Evolutionary conservation across 192 early-diverging fungal species (phyloP).

Genomic region (Entomortierella beljakovae): DNA sequence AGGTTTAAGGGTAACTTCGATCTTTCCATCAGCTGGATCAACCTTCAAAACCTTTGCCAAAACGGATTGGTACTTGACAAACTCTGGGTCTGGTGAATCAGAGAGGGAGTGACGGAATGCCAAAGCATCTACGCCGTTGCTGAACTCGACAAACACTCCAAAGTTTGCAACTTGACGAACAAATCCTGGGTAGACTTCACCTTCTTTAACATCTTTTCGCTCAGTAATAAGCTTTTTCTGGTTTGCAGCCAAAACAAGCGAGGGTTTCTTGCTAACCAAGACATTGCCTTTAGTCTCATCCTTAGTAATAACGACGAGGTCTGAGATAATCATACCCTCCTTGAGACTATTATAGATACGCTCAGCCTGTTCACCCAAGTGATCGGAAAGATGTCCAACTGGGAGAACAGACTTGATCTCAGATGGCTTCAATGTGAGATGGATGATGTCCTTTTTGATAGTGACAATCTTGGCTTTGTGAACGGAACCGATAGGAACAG

Average conservation of each 20-base stretch:
- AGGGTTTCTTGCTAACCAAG: conserved; percentile 72
- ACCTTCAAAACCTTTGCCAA: conserved; percentile 67
- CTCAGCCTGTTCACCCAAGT: conserved; percentile 60
- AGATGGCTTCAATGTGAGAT: conserved; percentile 69
- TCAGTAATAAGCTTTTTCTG: conserved; percentile 55
- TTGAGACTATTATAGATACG: conserved; percentile 54
- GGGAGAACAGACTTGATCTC: conserved; percentile 65
- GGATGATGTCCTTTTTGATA: conserved; percentile 58
- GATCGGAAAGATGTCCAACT: conserved; percentile 76
- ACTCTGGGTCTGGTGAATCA: conserved; percentile 61
- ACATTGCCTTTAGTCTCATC: conserved; percentile 60
- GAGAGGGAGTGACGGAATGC: conserved; percentile 72
- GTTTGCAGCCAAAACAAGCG: conserved; percentile 69
- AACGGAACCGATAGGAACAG: conserved; percentile 52
- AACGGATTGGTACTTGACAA: conserved; percentile 78
- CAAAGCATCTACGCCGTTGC: conserved; percentile 66
- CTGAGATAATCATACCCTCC: conserved; percentile 57
- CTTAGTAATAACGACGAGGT: conserved; percentile 70
- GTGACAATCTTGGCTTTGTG: conserved; percentile 67
- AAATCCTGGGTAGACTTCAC: conserved; percentile 73
- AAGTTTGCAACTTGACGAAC: conserved; percentile 70
- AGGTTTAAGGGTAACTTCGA: conserved; percentile 75
- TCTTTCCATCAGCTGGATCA: conserved; percentile 59
- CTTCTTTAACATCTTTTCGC: conserved; percentile 59
- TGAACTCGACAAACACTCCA: conserved; percentile 75